Percentiles rank a stretch among this genome's conserved stretches.
Conservation (phyloP, 139 green algal genomes). For the Coelastrella sp. region DNA sequence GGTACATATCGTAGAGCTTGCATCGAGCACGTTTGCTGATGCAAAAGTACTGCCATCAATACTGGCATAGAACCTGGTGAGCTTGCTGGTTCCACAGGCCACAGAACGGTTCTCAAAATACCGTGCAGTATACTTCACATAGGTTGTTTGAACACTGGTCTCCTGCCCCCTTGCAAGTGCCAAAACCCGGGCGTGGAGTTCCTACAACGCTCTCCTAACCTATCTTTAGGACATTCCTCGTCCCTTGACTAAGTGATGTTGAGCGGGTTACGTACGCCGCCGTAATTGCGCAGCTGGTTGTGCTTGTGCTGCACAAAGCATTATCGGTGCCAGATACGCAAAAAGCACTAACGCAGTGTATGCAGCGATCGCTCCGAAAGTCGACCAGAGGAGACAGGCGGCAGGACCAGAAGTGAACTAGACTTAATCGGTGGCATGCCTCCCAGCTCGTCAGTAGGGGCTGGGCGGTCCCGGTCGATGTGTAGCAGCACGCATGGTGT, state of each 20-base stretch:
- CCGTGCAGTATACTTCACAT: too few species aligned
- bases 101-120: too few species aligned
- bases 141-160: too few species aligned
- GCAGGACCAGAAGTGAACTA: neutral
- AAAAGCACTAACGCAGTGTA: neutral
- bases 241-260: neutral
- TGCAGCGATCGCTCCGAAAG: neutral
- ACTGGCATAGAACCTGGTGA: too few species aligned
- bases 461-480: neutral
- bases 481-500: neutral
- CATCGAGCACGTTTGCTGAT: too few species aligned
- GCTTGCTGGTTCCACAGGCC: too few species aligned
- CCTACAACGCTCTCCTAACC: neutral
- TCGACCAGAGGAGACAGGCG: neutral
- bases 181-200: neutral
- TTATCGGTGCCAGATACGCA: neutral
- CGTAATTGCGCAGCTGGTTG: too few species aligned
- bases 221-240: neutral
- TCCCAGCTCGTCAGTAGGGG: neutral
- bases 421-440: neutral
- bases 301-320: too few species aligned
- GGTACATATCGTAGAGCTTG: too few species aligned
- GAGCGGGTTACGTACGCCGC: too few species aligned
- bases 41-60: too few species aligned
- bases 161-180: neutral